A percentile compares a stretch with the other conserved stretches of the same genome.
Evolutionary conservation across 306 rosid genomes (phyloP).

Genomic region (Lathyrus tuberosus): DNA sequence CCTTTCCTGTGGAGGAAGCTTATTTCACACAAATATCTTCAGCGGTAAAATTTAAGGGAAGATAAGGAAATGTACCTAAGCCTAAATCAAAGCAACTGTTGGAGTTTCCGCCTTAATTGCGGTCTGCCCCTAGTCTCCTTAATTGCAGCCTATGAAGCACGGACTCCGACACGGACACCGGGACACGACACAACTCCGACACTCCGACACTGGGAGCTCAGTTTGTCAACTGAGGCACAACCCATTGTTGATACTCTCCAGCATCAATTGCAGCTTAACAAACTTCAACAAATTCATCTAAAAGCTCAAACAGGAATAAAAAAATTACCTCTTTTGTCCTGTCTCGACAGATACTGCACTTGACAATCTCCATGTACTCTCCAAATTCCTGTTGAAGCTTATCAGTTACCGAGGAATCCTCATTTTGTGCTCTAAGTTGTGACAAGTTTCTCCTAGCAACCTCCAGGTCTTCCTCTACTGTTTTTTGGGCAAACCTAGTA

Average conservation of each 20-base stretch:
- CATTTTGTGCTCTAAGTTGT: slow-evolving; percentile 61
- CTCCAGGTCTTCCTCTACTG: slow-evolving; percentile 77
- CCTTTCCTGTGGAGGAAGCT: too few relatives aligned
- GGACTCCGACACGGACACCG: too few relatives aligned
- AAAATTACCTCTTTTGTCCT: slow-evolving; percentile 82
- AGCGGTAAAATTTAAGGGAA: too few relatives aligned
- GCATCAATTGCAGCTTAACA: neutral
- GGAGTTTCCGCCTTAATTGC: too few relatives aligned
- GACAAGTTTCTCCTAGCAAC: slow-evolving; percentile 68
- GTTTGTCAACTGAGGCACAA: slow-evolving; percentile 19
- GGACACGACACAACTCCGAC: too few relatives aligned
- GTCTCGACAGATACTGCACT: slow-evolving; percentile 85
- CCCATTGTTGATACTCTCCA: neutral
- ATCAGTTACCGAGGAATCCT: slow-evolving; percentile 70
- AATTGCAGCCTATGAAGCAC: too few relatives aligned
- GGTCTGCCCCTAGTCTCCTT: too few relatives aligned
- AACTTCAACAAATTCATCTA: slow-evolving; percentile 12
- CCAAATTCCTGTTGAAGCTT: slow-evolving; percentile 84
- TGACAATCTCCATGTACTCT: slow-evolving; percentile 83
- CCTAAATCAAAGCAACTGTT: too few relatives aligned
- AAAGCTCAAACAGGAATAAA: neutral
- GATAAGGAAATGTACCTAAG: too few relatives aligned
- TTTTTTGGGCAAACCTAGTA: slow-evolving; percentile 73
- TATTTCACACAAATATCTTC: too few relatives aligned
- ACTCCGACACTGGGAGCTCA: neutral